A percentile compares a stretch with the other conserved stretches of the same genome.
Conservation (phyloP, 495 filamentous ascomycete species). For the Aspergillus homomorphus region DNA sequence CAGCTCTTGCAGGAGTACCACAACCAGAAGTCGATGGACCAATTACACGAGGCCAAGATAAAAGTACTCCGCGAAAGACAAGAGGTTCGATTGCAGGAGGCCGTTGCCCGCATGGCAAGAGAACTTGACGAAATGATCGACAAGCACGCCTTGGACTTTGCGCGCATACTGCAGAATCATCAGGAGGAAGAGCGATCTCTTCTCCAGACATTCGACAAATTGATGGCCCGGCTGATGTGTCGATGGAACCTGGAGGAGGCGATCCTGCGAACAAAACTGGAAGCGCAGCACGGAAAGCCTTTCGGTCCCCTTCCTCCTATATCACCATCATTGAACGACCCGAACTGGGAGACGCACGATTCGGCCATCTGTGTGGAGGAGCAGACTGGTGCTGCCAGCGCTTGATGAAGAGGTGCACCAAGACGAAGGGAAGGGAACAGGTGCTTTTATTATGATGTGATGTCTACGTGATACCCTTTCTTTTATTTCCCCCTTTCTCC, state of each 20-base stretch:
- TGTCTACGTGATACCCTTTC: conserved; percentile 30
- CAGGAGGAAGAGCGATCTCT: conserved; percentile 51
- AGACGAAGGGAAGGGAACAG: conserved; percentile 17
- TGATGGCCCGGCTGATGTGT: conserved; percentile 47
- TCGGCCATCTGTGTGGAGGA: conserved; percentile 27
- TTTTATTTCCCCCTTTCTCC: conserved; percentile 10
- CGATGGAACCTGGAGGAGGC: conserved; percentile 65
- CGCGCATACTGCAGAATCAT: conserved; percentile 52
- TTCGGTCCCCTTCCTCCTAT: conserved; percentile 51
- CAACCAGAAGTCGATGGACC: conserved; percentile 64
- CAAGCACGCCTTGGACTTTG: conserved; percentile 50
- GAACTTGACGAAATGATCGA: conserved; percentile 57
- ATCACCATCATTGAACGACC: conserved; percentile 30
- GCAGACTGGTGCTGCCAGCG: conserved; percentile 9
- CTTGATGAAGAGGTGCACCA: conserved; percentile 16
- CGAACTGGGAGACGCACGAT: conserved; percentile 24
- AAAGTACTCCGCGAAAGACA: conserved; percentile 79
- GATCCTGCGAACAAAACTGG: conserved; percentile 58
- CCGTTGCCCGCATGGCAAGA: conserved; percentile 59
- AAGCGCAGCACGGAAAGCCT: conserved; percentile 42
- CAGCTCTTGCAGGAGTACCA: conserved; percentile 72
- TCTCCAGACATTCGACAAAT: conserved; percentile 44
- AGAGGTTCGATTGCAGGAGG: conserved; percentile 62
- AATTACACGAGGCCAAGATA: conserved; percentile 68
- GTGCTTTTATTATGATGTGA: conserved; percentile 24